Conservation (phyloP, 2,329 filamentous ascomycete genomes). For the Fusarium siculi region DNA sequence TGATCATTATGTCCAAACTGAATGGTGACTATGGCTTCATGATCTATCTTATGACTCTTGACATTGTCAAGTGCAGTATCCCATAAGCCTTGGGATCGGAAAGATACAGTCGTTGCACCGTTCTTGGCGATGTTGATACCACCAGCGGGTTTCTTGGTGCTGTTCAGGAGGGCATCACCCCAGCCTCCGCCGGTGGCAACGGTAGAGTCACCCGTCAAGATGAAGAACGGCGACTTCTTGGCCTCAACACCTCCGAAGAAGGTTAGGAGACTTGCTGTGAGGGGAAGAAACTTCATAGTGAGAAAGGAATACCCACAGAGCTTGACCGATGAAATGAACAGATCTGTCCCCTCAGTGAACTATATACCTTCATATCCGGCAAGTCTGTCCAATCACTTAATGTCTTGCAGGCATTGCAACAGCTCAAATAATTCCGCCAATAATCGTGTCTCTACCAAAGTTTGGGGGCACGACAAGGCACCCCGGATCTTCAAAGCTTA, state of each 20-base stretch:
- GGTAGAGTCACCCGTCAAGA: slow-evolving; percentile 16
- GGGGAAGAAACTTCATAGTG: not conserved
- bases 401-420: not conserved
- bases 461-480: not conserved
- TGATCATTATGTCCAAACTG: slow-evolving; percentile 20
- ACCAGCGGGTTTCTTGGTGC: not conserved
- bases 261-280: not conserved
- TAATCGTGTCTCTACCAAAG: fast-evolving
- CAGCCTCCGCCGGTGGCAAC: slow-evolving; percentile 7
- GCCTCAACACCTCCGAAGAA: not conserved
- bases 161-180: slow-evolving; percentile 7
- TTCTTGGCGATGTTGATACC: slow-evolving; percentile 21
- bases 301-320: not conserved
- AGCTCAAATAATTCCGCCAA: not conserved
- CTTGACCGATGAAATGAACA: not conserved
- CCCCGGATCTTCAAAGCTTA: not conserved
- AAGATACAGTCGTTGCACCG: slow-evolving; percentile 12
- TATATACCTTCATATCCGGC: not conserved
- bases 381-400: not conserved
- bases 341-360: not conserved
- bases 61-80: not conserved
- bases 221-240: slow-evolving; percentile 5
- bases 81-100: slow-evolving; percentile 7
- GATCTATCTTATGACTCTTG: not conserved
- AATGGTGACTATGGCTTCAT: slow-evolving; percentile 15